Evolutionary conservation across 78 protist species (phyloP), one percentile per base, ranked within the genome.

Genomic region (Dictyostelium discoideum): DNA sequence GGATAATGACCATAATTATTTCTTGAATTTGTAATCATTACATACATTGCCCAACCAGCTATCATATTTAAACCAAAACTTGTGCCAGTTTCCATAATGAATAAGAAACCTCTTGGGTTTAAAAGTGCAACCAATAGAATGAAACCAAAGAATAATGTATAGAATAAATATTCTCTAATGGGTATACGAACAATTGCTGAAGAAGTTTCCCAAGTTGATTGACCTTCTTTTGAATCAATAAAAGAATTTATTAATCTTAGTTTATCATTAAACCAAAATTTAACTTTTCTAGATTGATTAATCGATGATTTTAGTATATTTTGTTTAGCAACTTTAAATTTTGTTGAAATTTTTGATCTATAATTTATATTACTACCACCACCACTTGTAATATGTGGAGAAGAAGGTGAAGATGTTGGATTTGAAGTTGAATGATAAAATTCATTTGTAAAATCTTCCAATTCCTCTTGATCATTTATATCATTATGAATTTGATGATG

Each of bases 51-150:
- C 26, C 40, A 16, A 72, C 96, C 96, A n/a, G 92, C 11, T 22
- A 84, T 87, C 10, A 84, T 32, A 46, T 92, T 92, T 1, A 92
- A 29, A 48, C 93, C 96, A 13, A 92, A 22, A n/a, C 79, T 50
- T 14, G 92, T 82, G 40, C 92, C 96, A 29, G 18, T 11, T 50
- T 92, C 96, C 72, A 92, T 44, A 10, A 92, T 79, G 0, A 32
- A 3, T 29, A 92, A 78, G 87, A 92, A 92, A 40, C 93, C 92
- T 39, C 48, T 84, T 50, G 96, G 96, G 40, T 92, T 92, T 24
- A 57, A 9, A 8, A 92, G 22, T 4, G 92, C 89, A 46, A 92
- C 74, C 50, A 80, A 46, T 10, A 92, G 63, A 46, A 92, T 84
- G 74, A 92, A 92, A 18, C 93, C 92, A 86, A 92, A 92, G 63